phyloP scores from a whole-genome alignment of 2,329 filamentous ascomycete species.

The Paraconiothyrium sp. region DNA sequence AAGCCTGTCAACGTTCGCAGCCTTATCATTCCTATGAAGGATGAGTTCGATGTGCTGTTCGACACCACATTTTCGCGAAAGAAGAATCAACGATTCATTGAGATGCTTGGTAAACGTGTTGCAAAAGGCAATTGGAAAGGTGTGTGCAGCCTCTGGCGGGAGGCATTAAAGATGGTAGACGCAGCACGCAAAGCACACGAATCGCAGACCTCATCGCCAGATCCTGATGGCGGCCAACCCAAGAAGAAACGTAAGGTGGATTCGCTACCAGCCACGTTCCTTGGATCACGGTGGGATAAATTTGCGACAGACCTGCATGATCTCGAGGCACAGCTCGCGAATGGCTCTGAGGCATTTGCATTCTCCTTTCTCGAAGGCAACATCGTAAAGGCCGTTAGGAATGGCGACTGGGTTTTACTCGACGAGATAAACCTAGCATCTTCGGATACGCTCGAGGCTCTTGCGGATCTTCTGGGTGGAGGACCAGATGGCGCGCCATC shows the following conservation, averaged over 20 bases:
- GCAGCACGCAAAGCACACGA: constrained; percentile 51
- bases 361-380: constrained; percentile 98
- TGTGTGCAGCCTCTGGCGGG: constrained; percentile 84
- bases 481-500: constrained; percentile 78
- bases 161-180: constrained; percentile 88
- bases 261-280: constrained; percentile 56
- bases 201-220: constrained; percentile 51
- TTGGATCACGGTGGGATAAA: constrained; percentile 80
- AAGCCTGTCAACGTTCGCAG: constrained; percentile 93
- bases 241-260: constrained; percentile 76
- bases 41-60: constrained; percentile 93
- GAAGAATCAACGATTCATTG: constrained; percentile 84
- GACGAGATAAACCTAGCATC: constrained; percentile 98
- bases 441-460: constrained; percentile 91
- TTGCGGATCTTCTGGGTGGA: constrained; percentile 84
- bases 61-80: constrained; percentile 84
- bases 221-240: constrained; percentile 65
- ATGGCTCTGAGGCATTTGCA: constrained; percentile 79
- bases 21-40: constrained; percentile 86
- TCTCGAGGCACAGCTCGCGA: constrained; percentile 81
- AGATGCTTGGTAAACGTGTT: constrained; percentile 80
- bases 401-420: constrained; percentile 95
- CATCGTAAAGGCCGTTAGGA: constrained; percentile 92
- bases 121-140: constrained; percentile 87
- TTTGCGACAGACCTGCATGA: constrained; percentile 79